Base-by-base conservation (phyloP, 2,329 filamentous ascomycete species). In the Ampelomyces quisqualis region DNA sequence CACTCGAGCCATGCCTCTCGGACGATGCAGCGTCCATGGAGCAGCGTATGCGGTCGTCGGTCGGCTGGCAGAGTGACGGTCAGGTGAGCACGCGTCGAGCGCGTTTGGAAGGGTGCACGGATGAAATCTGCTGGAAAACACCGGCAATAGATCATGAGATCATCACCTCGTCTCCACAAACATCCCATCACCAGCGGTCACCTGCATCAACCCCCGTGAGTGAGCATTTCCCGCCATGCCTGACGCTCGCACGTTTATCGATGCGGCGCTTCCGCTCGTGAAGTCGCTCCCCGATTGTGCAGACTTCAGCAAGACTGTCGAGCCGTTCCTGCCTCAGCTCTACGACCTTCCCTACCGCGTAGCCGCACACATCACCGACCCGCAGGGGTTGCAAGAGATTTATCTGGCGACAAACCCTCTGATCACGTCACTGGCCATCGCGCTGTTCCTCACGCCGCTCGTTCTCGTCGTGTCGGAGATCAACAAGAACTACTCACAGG, bases 401-500 rank as follows among this genome's bases (percentile, higher is more conserved):
- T 98, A 97, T 60, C 67, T 86, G 40, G 76, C 82, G 33, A 97
- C 91, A 13, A 97, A 98, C 64, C 93, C 93, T 0, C 73, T 95
- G 28, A 77, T 95, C 19, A 83, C 81, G 1, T 86, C 81, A 2
- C 77, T 94, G 50, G 84, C 81, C 0, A 79, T 88, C 38, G 85
- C 87, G 2, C 56, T 95, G 13, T 76, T 82, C 27, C 68, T 95
- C n/a, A 82, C 82, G 1, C 77, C 78, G 4, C 60, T 93, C 19
- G 86, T 94, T 58, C 73, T 95, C 17, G 61, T 91, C 21, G 73
- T 82, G 4, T 88, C 90, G 1, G 91, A 97, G 69, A 70, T 89
- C 72, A 97, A 94, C 71, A 80, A 79, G 60, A 98, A 98, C 69
- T 96, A 90, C 68, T 96, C 90, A n/a, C 93, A 98, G 70, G 85